Conservation (phyloP, 768 basidiomycete genomes). For the Lanmaoa rubissima region DNA sequence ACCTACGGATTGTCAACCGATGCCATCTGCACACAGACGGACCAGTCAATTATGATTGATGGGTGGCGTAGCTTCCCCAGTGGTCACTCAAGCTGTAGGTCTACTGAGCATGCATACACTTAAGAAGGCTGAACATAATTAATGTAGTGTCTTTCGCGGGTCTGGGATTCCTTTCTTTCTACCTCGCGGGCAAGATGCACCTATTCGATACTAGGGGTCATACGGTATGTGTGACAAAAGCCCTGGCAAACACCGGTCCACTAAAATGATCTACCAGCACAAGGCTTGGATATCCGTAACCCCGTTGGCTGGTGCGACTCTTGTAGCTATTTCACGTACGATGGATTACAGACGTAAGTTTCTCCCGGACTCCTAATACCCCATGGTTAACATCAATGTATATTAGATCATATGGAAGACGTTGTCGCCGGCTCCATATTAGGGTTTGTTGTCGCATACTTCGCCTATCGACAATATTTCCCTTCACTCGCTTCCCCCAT, state of each 20-base stretch:
- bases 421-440: constrained; percentile 77
- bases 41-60: constrained; percentile 59
- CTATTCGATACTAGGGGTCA: constrained; percentile 82
- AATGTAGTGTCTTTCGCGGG: constrained; percentile 86
- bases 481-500: constrained; percentile 61
- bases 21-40: constrained; percentile 75
- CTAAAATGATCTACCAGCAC: constrained; percentile 34
- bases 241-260: neutral
- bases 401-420: constrained; percentile 87
- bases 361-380: constrained; percentile 4
- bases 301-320: constrained; percentile 73
- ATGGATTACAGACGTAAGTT: constrained; percentile 83
- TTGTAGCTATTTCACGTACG: constrained; percentile 82
- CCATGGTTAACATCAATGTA: constrained; percentile 1
- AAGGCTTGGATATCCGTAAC: constrained; percentile 84
- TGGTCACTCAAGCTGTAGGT: constrained; percentile 84
- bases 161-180: constrained; percentile 83
- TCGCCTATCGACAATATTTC: constrained; percentile 83
- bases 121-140: constrained; percentile 2
- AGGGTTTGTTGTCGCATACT: constrained; percentile 69
- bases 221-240: constrained; percentile 40
- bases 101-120: neutral
- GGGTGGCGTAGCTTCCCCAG: constrained; percentile 93
- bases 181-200: constrained; percentile 90
- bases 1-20: constrained; percentile 71